Percentiles rank a stretch among this genome's conserved stretches.
phyloP scores from a whole-genome alignment of 2,329 filamentous ascomycete genomes.

The Colletotrichum endophyticum region DNA sequence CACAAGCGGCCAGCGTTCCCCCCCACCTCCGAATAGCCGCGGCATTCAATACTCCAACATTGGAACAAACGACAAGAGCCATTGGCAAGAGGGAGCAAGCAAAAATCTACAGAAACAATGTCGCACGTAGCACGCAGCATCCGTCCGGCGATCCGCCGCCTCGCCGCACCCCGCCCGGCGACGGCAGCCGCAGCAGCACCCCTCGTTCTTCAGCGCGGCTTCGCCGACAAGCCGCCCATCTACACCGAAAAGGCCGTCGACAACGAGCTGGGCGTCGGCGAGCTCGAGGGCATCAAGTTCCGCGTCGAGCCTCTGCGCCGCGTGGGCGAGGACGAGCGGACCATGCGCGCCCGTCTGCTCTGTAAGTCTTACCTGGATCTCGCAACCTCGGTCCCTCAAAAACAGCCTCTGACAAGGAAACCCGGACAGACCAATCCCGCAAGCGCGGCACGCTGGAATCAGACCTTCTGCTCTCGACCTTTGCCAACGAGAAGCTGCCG shows the following conservation, averaged over 20 bases:
- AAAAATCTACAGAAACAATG: not conserved
- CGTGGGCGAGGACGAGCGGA: conserved; percentile 80
- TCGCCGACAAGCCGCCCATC: conserved; percentile 28
- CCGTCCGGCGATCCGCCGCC: conserved; percentile 23
- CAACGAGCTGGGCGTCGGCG: conserved; percentile 77
- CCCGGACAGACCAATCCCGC: conserved; percentile 83
- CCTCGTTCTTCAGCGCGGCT: conserved; percentile 16
- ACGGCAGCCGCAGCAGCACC: conserved; percentile 17
- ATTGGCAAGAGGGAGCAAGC: not conserved
- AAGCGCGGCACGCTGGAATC: conserved; percentile 96
- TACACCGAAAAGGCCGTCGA: conserved; percentile 16
- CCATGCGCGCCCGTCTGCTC: conserved; percentile 85
- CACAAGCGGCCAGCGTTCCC: not conserved
- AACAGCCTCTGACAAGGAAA: not conserved
- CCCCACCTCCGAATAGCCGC: not conserved
- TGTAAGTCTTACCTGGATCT: conserved; percentile 47
- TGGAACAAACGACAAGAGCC: not conserved
- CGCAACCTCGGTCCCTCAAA: not conserved
- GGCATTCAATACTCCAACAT: not conserved
- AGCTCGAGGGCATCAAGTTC: conserved; percentile 86
- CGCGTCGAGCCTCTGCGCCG: conserved; percentile 88
- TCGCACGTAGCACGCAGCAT: conserved; percentile 20
- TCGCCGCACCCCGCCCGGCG: conserved; percentile 18
- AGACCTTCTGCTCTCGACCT: conserved; percentile 94
- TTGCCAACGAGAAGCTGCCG: conserved; percentile 79